phyloP scores from a whole-genome alignment of 2,329 filamentous ascomycete genomes.

The Bisporella sp. region DNA sequence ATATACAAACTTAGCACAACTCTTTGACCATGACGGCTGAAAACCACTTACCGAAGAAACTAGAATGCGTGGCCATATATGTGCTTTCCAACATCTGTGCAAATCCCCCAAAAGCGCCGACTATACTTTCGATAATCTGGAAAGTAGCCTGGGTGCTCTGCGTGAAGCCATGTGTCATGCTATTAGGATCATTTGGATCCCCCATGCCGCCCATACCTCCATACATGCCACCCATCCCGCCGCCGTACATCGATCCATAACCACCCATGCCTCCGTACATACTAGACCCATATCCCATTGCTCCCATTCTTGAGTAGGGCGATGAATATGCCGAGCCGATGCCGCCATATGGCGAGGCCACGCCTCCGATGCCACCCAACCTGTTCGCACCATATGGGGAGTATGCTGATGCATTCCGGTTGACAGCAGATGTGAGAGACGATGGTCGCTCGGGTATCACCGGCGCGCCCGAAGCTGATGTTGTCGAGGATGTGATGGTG shows the following conservation, averaged over 20 bases:
- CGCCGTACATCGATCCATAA: conserved; percentile 31
- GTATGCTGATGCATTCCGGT: conserved; percentile 82
- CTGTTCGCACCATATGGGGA: conserved; percentile 54
- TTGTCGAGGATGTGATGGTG: conserved; percentile 30
- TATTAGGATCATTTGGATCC: conserved; percentile 86
- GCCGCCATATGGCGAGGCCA: conserved; percentile 26
- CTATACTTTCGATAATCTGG: conserved; percentile 95
- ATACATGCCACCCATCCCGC: conserved; percentile 29
- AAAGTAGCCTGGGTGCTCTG: conserved; percentile 96
- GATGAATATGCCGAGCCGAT: conserved; percentile 40
- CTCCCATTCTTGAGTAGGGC: conserved; percentile 39
- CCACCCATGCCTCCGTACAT: conserved; percentile 29
- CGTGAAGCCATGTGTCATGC: conserved; percentile 89
- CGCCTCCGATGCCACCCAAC: conserved; percentile 41
- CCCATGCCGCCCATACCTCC: conserved; percentile 41
- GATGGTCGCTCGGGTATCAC: conserved; percentile 75
- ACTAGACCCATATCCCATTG: conserved; percentile 28
- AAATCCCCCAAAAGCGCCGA: conserved; percentile 93
- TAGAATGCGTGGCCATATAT: conserved; percentile 98
- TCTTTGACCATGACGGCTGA: neutral
- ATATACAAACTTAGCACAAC: conserved; percentile 14
- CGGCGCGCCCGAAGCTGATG: conserved; percentile 42
- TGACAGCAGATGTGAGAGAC: conserved; percentile 71
- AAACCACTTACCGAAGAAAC: conserved; percentile 76
- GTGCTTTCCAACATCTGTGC: conserved; percentile 99